Evolutionary conservation across 2,329 filamentous ascomycete species (phyloP), one percentile per base, ranked within the genome.

Genomic region (Penicillium sp.): DNA sequence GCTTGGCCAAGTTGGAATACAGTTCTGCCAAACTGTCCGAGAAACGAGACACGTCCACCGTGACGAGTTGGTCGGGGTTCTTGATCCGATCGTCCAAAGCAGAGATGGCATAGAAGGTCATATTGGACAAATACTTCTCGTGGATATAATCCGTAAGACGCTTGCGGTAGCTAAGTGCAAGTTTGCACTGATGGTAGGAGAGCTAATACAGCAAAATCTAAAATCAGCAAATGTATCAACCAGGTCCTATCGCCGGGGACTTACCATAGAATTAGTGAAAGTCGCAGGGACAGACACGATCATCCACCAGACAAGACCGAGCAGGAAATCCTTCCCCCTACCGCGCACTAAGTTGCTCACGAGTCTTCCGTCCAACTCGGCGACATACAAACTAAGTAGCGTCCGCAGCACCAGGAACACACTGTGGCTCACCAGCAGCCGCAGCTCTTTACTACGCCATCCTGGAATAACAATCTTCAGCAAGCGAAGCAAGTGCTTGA

Each of bases 261-360:
- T 73, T 74, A 94, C 90, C 94, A 99, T 99, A 0, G 92, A 97
- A 74, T 99, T 99, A 38, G 94, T 99, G 71, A 97, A 97, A 0
- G 94, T 97, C 1, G 94, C 94, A 9, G 94, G 94, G 14, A 99
- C 82, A 26, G 94, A 93, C 61, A 99, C 94, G 51, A 93, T 73
- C 94, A 99, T 99, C 94, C 94, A 99, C 91, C 93, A 97, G 6
- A 95, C 84, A 64, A 99, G 86, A 0, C 91, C 86, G 63, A 87
- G 86, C 65, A 97, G 70, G 63, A 99, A 99, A 61, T 96, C 91
- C 72, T 85, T 90, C 14, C 93, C 94, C 62, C 88, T 94, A 2
- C 94, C 94, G 73, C 91, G 87, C 42, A 99, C 92, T 52, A 99
- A 78, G 60, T 86, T 92, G 76, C 94, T 96, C 55, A 99, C 94